Percentiles rank a stretch among this genome's conserved stretches.
phyloP scores from a whole-genome alignment of 106 monocot genomes.

The Dendrobium nobile region DNA sequence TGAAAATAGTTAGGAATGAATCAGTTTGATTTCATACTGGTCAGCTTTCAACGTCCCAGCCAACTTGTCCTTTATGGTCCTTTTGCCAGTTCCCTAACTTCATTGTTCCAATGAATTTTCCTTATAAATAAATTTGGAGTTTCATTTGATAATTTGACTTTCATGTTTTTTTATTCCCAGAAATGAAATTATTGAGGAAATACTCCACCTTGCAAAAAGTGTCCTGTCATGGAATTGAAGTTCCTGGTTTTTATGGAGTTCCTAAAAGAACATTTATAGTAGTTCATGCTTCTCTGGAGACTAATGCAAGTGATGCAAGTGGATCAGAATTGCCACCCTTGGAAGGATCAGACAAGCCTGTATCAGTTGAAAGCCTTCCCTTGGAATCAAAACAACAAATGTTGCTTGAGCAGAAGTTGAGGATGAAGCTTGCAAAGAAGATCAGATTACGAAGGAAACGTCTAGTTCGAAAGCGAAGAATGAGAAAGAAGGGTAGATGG shows the following conservation, averaged over 20 bases:
- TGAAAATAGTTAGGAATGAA: too few relatives aligned
- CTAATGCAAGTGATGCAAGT: conserved; percentile 24
- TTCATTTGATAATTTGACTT: not conserved
- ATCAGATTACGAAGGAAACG: conserved; percentile 64
- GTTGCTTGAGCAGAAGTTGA: conserved; percentile 59
- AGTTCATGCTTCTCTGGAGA: conserved; percentile 41
- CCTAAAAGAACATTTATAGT: conserved; percentile 20
- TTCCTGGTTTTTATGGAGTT: conserved; percentile 3
- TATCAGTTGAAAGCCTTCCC: conserved; percentile 59
- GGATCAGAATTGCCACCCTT: conserved; percentile 16
- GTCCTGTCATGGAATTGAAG: conserved; percentile 9
- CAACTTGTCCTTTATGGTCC: too few relatives aligned
- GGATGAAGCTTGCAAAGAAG: conserved; percentile 87
- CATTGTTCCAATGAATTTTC: not conserved
- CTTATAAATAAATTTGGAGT: not conserved
- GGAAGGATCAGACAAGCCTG: conserved; percentile 24
- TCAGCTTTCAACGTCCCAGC: too few relatives aligned
- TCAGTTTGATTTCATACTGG: too few relatives aligned
- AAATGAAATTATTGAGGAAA: not conserved
- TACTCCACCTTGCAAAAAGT: conserved; percentile 9
- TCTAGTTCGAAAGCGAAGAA: conserved; percentile 57
- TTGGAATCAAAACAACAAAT: conserved; percentile 67
- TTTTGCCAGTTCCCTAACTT: too few relatives aligned
- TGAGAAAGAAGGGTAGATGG: conserved; percentile 98
- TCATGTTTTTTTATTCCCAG: not conserved